These are phyloP conservation scores for Rhodotorula sp. DNA, from an alignment of 1,284 basidiomycete genomes.

Conservation along the genomic window DNA sequence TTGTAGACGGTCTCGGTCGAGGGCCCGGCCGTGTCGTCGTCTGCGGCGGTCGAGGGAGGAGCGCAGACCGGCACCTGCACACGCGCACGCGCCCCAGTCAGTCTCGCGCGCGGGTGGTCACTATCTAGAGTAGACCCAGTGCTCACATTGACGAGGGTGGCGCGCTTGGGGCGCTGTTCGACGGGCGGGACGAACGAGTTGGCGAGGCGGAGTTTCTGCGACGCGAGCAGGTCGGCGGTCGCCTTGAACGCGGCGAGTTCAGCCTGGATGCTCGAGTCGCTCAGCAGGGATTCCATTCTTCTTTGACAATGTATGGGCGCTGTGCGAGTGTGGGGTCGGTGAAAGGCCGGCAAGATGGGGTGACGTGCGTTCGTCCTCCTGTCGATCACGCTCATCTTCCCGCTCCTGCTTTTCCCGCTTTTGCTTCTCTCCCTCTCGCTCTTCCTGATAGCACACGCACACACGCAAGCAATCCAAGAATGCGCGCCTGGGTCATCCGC, in stretches of 20 bases:
- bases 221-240: constrained; percentile 65
- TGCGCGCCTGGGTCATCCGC: constrained; percentile 37
- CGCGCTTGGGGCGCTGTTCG: constrained; percentile 65
- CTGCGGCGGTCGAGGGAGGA: constrained; percentile 20
- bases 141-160: constrained; percentile 59
- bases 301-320: neutral
- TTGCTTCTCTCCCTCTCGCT: no score
- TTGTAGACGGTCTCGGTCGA: neutral
- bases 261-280: constrained; percentile 47
- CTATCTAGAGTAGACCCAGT: no score
- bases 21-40: constrained; percentile 8
- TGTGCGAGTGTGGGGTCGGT: neutral
- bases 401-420: no score
- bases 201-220: constrained; percentile 66
- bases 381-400: neutral
- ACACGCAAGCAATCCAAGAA: neutral
- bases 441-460: neutral
- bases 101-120: no score
- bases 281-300: constrained; percentile 34
- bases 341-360: no score
- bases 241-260: constrained; percentile 70
- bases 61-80: constrained; percentile 35
- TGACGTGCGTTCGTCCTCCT: neutral
- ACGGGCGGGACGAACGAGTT: constrained; percentile 75
- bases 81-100: neutral